These are phyloP conservation scores for Claviceps sp. DNA, from an alignment of 2,329 filamentous ascomycete genomes.

Conservation along the genomic window DNA sequence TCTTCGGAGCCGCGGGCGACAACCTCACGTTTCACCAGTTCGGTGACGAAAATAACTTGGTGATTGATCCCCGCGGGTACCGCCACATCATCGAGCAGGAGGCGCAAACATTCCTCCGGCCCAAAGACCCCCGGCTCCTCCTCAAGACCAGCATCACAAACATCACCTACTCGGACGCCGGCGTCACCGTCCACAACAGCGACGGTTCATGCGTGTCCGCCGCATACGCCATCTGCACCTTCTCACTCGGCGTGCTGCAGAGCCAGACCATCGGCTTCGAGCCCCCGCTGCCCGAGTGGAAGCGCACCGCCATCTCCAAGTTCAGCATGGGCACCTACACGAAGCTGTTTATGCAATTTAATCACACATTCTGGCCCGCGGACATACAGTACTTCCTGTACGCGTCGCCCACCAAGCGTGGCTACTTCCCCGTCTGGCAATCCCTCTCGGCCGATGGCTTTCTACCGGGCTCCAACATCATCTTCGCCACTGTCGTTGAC, in stretches of 20 bases:
- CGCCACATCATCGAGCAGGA: slow-evolving; percentile 43
- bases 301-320: slow-evolving; percentile 46
- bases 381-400: slow-evolving; percentile 32
- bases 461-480: slow-evolving; percentile 45
- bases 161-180: slow-evolving; percentile 36
- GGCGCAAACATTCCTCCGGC: slow-evolving; percentile 40
- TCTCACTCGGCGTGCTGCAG: slow-evolving; percentile 56
- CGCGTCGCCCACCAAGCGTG: slow-evolving; percentile 26
- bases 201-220: slow-evolving; percentile 45
- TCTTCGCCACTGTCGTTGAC: slow-evolving; percentile 51
- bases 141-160: slow-evolving; percentile 44
- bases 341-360: slow-evolving; percentile 59
- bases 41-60: slow-evolving; percentile 47
- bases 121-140: slow-evolving; percentile 41
- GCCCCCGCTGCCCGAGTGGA: slow-evolving; percentile 50
- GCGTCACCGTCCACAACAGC: slow-evolving; percentile 38
- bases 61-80: slow-evolving; percentile 48
- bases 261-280: slow-evolving; percentile 43
- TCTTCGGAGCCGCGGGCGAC: slow-evolving; percentile 40
- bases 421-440: slow-evolving; percentile 47
- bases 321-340: slow-evolving; percentile 62
- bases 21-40: slow-evolving; percentile 52
- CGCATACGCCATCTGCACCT: slow-evolving; percentile 51
- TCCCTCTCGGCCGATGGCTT: slow-evolving; percentile 45
- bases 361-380: slow-evolving; percentile 48